Evolutionary conservation across 345 rosid genomes (phyloP).

Genomic region (Streptanthus diversifolius): DNA sequence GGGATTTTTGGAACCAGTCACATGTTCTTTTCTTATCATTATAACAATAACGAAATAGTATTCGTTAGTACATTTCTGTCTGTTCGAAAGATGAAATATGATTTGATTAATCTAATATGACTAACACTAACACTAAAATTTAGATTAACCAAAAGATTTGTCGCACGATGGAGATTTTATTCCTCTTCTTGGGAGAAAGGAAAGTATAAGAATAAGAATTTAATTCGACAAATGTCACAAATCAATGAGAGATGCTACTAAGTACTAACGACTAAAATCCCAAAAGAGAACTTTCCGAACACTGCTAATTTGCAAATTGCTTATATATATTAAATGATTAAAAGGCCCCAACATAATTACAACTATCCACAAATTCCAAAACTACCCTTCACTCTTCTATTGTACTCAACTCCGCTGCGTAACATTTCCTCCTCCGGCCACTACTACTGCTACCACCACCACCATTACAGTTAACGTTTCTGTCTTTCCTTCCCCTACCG

Average conservation of each 20-base stretch:
- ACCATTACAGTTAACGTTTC: slow-evolving; percentile 24
- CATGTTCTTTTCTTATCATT: slow-evolving; percentile 24
- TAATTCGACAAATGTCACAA: slow-evolving; percentile 27
- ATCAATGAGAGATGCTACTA: background rate
- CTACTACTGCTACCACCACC: slow-evolving; percentile 28
- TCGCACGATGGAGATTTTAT: background rate
- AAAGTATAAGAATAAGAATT: slow-evolving; percentile 44
- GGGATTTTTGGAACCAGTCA: slow-evolving; percentile 27
- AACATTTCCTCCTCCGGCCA: slow-evolving; percentile 41
- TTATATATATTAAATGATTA: slow-evolving; percentile 16
- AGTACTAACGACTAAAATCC: slow-evolving; percentile 2
- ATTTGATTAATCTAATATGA: background rate
- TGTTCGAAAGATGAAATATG: background rate
- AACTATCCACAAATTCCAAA: slow-evolving; percentile 36
- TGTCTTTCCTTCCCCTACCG: slow-evolving; percentile 11
- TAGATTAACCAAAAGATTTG: background rate
- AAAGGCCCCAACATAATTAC: slow-evolving; percentile 14
- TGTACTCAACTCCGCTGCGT: slow-evolving; percentile 55
- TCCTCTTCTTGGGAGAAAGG: background rate
- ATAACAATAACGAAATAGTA: background rate
- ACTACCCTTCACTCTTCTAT: slow-evolving; percentile 66
- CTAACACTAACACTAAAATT: background rate
- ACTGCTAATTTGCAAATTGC: slow-evolving; percentile 27
- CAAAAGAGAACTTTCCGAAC: slow-evolving; percentile 16
- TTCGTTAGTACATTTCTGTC: background rate